A percentile compares a stretch with the other conserved stretches of the same genome.
phyloP scores from a whole-genome alignment of 345 rosid species.

The Gossypium thurberi region DNA sequence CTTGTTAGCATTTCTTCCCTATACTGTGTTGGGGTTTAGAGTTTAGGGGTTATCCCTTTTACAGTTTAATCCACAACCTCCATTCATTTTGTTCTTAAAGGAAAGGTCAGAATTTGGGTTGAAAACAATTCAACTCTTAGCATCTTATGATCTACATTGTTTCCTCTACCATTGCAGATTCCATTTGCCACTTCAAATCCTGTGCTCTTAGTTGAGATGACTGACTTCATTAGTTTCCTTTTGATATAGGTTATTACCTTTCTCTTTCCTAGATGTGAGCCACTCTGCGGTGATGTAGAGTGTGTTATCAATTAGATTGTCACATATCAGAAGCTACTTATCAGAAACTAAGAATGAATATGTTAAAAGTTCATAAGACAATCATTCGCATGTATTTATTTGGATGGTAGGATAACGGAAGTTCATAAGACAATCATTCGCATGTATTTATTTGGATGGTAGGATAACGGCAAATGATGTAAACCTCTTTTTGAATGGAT shows the following conservation, averaged over 20 bases:
- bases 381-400: background rate
- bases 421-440: background rate
- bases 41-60: background rate
- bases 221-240: slow-evolving; percentile 24
- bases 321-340: background rate
- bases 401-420: background rate
- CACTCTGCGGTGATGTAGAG: slow-evolving; percentile 5
- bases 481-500: background rate
- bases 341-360: background rate
- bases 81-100: slow-evolving; percentile 6
- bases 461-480: background rate
- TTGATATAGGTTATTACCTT: slow-evolving; percentile 30
- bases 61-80: background rate
- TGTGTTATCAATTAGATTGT: background rate
- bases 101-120: slow-evolving; percentile 28
- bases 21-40: background rate
- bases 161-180: slow-evolving; percentile 40
- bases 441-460: background rate
- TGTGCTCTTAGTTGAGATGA: slow-evolving; percentile 40
- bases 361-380: background rate
- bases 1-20: background rate
- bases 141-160: slow-evolving; percentile 34
- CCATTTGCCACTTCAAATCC: slow-evolving; percentile 38
- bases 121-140: slow-evolving; percentile 15
- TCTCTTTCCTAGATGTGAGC: slow-evolving; percentile 9